Percentiles rank a stretch among this genome's conserved stretches.
Conservation (phyloP, 495 filamentous ascomycete genomes). For the Aspergillus sparsus region DNA sequence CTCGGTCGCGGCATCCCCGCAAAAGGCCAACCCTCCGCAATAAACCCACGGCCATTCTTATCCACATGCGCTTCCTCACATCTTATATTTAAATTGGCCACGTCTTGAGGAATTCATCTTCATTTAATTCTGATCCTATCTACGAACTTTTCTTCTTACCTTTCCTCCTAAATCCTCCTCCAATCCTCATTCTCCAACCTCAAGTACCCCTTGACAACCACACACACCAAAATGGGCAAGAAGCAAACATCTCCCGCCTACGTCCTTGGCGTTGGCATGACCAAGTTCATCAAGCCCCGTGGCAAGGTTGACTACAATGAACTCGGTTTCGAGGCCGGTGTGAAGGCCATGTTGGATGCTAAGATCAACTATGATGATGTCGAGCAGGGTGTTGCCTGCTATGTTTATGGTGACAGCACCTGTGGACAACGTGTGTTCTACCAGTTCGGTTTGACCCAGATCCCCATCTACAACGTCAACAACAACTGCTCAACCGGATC, state of each 20-base stretch:
- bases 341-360: constrained; percentile 95
- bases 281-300: constrained; percentile 97
- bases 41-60: constrained; percentile 9
- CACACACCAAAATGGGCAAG: constrained; percentile 46
- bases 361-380: constrained; percentile 96
- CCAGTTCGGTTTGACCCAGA: constrained; percentile 95
- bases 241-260: constrained; percentile 63
- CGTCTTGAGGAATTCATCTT: not conserved
- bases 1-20: constrained; percentile 32
- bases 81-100: constrained; percentile 5
- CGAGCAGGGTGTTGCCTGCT: constrained; percentile 94
- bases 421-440: constrained; percentile 98
- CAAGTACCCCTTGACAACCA: not conserved
- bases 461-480: constrained; percentile 96
- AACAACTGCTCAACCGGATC: constrained; percentile 97
- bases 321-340: constrained; percentile 90
- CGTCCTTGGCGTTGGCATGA: constrained; percentile 96
- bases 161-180: not conserved
- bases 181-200: not conserved
- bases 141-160: not conserved
- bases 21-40: constrained; percentile 19
- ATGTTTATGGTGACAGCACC: constrained; percentile 94
- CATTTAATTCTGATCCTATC: not conserved
- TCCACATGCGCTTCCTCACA: constrained; percentile 15
- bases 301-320: constrained; percentile 71